Evolutionary conservation across 805 yeast genomes (phyloP), one percentile per base, ranked within the genome.

Genomic region (Cyberlindnera petersonii): DNA sequence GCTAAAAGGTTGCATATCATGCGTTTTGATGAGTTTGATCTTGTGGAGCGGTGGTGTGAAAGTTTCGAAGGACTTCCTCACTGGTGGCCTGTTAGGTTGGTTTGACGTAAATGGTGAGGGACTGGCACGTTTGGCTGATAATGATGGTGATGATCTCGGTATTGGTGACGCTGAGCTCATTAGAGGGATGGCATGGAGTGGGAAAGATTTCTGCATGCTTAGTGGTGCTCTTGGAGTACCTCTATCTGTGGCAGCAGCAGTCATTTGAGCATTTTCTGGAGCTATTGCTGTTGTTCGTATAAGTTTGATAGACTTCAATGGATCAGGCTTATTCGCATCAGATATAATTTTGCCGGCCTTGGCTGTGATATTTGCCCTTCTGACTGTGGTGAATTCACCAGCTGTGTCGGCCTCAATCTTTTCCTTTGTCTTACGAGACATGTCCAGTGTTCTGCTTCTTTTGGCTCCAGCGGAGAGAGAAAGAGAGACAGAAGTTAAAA

Each of bases 381-480:
- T 39, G 9, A 54, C 32, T 7, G 33, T 26, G 10, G 30, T 43
- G 29, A 54, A 53, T 40, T 54, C 59, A 4, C 49, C 50, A 9
- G 41, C 45, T 21, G 51, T 47, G 33, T 54, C 59, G 18, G 16
- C 21, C 17, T 43, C 51, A 7, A 48, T 39, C 6, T 28, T 34
- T 33, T 16, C 33, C 27, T 31, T 26, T 32, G 33, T 21, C 33
- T 9, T 15, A 17, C n/a, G 19, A 19, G n/a, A n/a, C 9, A 9
- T n/a, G 28, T 26, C n/a, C 14, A 9, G n/a, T 26, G 14, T 10
- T n/a, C 11, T 9, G 8, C 15, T 27, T 19, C 16, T 14, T 14
- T 6, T 15, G 31, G 20, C 8, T 27, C 31, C 31, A 7, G 20
- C 8, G 8, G 24, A 22, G 11, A 22, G 24, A 22, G 24, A 22